phyloP scores from a whole-genome alignment of 768 basidiomycete species.

The Termitomyces bulborhizus region DNA sequence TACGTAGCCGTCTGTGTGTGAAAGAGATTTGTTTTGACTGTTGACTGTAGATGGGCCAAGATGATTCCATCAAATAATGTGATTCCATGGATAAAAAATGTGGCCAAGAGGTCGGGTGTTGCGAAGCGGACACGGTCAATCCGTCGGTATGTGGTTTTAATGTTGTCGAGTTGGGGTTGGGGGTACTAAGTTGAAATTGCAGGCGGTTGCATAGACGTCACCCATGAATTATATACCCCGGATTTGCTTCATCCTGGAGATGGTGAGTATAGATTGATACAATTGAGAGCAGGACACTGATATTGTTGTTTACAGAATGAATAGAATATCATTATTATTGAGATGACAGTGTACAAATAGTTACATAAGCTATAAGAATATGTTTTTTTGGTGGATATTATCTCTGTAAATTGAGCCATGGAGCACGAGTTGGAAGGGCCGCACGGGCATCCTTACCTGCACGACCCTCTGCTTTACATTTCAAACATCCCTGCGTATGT shows the following conservation, averaged over 20 bases:
- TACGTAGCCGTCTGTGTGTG: not conserved
- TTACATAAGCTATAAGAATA: not conserved
- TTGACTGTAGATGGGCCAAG: not conserved
- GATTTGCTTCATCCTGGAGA: not conserved
- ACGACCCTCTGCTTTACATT: slow-evolving; percentile 78
- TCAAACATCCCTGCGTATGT: slow-evolving; percentile 70
- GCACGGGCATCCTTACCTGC: slow-evolving; percentile 76
- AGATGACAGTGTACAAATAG: not conserved
- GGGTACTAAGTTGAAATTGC: not conserved
- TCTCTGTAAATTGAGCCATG: too few relatives aligned
- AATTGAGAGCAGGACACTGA: too few relatives aligned
- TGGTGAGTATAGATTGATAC: not conserved
- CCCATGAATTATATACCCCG: not conserved
- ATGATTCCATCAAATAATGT: not conserved
- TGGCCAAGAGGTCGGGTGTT: slow-evolving; percentile 6
- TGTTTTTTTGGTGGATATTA: too few relatives aligned
- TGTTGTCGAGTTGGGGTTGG: not conserved
- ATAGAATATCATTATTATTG: too few relatives aligned
- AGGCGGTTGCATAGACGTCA: slow-evolving; percentile 7
- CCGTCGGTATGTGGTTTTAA: slow-evolving; percentile 2
- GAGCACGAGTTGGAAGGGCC: slow-evolving; percentile 18
- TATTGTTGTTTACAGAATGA: too few relatives aligned
- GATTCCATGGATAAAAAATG: slow-evolving; percentile 7
- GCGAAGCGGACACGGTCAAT: slow-evolving; percentile 9
- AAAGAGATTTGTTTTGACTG: not conserved